A percentile compares a stretch with the other conserved stretches of the same genome.
phyloP scores from a whole-genome alignment of 1,139 yeast genomes.

The Eremothecium gossypii region DNA sequence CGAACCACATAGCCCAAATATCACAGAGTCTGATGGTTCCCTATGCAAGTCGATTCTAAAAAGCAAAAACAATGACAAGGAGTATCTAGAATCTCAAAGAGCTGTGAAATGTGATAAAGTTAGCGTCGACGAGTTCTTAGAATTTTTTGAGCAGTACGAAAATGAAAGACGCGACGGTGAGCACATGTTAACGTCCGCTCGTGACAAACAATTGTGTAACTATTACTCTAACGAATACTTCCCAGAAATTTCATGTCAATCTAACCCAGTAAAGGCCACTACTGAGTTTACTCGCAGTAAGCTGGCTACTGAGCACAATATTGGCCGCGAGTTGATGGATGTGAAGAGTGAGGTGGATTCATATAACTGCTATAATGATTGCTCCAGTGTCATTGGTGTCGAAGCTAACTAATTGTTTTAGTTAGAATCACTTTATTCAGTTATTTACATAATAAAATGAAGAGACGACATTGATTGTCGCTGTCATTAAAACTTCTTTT shows the following conservation, averaged over 20 bases:
- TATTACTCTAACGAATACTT: slow-evolving; percentile 18
- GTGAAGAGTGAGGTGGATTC: slow-evolving; percentile 2
- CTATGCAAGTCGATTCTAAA: slow-evolving; percentile 19
- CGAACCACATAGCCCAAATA: not conserved
- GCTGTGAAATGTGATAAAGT: slow-evolving; percentile 23
- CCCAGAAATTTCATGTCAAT: slow-evolving; percentile 10
- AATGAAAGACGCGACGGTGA: slow-evolving; percentile 16
- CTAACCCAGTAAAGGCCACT: slow-evolving; percentile 7
- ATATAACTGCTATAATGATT: slow-evolving; percentile 1
- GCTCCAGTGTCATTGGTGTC: slow-evolving; percentile 1
- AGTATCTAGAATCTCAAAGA: slow-evolving; percentile 15
- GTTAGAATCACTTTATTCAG: slow-evolving; percentile 1
- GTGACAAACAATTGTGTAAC: slow-evolving; percentile 21
- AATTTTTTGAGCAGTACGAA: slow-evolving; percentile 18
- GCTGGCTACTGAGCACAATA: slow-evolving; percentile 15
- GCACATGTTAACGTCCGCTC: slow-evolving; percentile 14
- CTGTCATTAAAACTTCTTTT: not conserved
- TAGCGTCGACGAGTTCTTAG: slow-evolving; percentile 16
- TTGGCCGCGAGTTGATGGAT: slow-evolving; percentile 14
- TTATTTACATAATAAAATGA: slow-evolving; percentile 3
- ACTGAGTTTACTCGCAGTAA: slow-evolving; percentile 10
- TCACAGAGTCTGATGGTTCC: slow-evolving; percentile 3
- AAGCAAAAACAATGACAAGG: slow-evolving; percentile 15
- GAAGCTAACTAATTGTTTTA: slow-evolving; percentile 1
- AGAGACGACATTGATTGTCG: not conserved